A percentile compares a stretch with the other conserved stretches of the same genome.
phyloP scores from a whole-genome alignment of 345 rosid genomes.

The Cardamine resedifolia region DNA sequence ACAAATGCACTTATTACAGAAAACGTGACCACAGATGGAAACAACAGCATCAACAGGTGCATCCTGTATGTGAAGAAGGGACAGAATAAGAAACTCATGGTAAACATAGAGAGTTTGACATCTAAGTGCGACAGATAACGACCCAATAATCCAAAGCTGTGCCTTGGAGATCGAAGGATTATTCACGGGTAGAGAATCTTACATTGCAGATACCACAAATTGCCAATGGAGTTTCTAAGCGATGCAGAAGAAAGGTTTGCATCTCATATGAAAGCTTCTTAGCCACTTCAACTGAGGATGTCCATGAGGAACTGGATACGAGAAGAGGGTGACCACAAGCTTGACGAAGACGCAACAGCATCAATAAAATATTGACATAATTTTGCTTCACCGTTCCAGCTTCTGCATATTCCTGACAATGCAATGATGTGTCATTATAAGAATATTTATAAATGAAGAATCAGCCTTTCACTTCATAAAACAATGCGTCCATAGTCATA shows the following conservation, averaged over 20 bases:
- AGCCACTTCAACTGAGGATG: constrained; percentile 57
- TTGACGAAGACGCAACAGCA: constrained; percentile 98
- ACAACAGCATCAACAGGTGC: constrained; percentile 95
- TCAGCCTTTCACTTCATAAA: constrained; percentile 27
- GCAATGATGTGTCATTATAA: background rate
- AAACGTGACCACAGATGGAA: constrained; percentile 83
- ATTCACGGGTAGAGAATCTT: constrained; percentile 41
- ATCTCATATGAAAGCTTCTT: constrained; percentile 38
- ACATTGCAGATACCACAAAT: constrained; percentile 91
- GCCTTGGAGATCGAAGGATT: background rate
- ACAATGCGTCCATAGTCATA: constrained; percentile 48
- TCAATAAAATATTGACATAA: constrained; percentile 87
- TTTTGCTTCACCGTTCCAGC: constrained; percentile 97
- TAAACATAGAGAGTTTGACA: background rate
- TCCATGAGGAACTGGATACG: constrained; percentile 60
- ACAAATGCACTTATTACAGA: constrained; percentile 81
- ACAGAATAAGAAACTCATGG: constrained; percentile 13
- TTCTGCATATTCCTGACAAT: constrained; percentile 81
- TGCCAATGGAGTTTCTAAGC: constrained; percentile 70
- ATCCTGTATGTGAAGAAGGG: constrained; percentile 49
- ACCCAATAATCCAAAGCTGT: background rate
- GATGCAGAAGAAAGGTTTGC: constrained; percentile 34
- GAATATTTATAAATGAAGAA: constrained; percentile 45
- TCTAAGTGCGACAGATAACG: background rate
- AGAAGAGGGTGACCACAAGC: constrained; percentile 98